A percentile compares a stretch with the other conserved stretches of the same genome.
These are phyloP conservation scores for Hamigera avellanea DNA, from an alignment of 495 filamentous ascomycete genomes.

Conservation along the genomic window DNA sequence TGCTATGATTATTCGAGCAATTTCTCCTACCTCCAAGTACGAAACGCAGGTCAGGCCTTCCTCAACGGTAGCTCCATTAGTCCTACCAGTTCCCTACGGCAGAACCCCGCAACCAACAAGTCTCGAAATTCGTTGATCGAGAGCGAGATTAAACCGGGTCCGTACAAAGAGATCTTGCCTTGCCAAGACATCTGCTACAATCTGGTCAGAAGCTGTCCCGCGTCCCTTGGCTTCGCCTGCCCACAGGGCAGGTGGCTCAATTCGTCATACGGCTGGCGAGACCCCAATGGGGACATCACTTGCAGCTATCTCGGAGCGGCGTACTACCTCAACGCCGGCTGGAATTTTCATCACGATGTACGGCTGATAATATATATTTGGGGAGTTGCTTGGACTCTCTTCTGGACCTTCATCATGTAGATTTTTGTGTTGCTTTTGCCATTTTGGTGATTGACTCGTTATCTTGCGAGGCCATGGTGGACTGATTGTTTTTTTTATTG, in stretches of 20 bases:
- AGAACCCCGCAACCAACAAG: slow-evolving; percentile 23
- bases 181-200: slow-evolving; percentile 76
- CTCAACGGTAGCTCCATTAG: slow-evolving; percentile 50
- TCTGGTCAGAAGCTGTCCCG: slow-evolving; percentile 73
- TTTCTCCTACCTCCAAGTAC: slow-evolving; percentile 45
- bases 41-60: slow-evolving; percentile 57
- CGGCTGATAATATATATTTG: slow-evolving; percentile 4
- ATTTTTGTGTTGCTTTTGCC: no score
- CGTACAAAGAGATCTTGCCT: slow-evolving; percentile 87
- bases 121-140: slow-evolving; percentile 69
- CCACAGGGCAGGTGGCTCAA: slow-evolving; percentile 49
- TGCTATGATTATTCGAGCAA: slow-evolving; percentile 68
- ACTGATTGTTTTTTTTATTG: no score
- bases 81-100: slow-evolving; percentile 19
- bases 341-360: neutral
- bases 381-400: slow-evolving; percentile 3
- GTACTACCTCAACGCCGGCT: slow-evolving; percentile 28
- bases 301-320: slow-evolving; percentile 50
- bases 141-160: slow-evolving; percentile 57
- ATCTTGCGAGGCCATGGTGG: no score
- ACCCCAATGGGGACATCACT: slow-evolving; percentile 33
- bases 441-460: no score
- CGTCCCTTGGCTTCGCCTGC: slow-evolving; percentile 67
- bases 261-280: slow-evolving; percentile 50
- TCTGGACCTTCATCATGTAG: neutral